Evolutionary conservation across 2,329 filamentous ascomycete genomes (phyloP).

Genomic region (Dothistroma septosporum): DNA sequence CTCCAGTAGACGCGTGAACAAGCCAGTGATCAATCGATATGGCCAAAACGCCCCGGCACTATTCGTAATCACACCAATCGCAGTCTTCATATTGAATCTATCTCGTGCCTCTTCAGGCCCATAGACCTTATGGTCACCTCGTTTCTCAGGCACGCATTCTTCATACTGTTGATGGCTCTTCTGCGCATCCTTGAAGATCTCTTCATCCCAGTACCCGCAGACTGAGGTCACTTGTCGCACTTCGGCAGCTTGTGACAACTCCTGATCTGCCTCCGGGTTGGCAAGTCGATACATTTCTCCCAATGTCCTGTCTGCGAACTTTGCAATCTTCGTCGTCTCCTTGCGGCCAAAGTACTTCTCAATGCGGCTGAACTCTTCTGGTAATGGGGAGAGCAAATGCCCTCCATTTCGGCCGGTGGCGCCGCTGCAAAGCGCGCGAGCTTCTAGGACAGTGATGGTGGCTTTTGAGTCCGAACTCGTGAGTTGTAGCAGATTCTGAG

Average conservation of each 20-base stretch:
- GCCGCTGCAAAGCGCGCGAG: constrained; percentile 13
- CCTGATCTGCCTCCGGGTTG: constrained; percentile 8
- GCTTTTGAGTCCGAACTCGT: constrained; percentile 2
- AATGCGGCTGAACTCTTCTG: constrained; percentile 13
- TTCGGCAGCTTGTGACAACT: constrained; percentile 12
- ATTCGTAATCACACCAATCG: constrained; percentile 17
- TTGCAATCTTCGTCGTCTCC: constrained; percentile 16
- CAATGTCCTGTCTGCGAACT: constrained; percentile 19
- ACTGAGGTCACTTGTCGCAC: constrained; percentile 14
- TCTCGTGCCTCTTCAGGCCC: constrained; percentile 13
- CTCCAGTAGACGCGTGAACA: constrained; percentile 15
- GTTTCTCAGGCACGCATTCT: constrained; percentile 15
- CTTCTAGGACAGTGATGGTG: constrained; percentile 18
- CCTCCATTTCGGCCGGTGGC: constrained; percentile 23
- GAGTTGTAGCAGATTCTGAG: constrained; percentile 14
- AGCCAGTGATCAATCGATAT: constrained; percentile 19
- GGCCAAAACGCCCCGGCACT: constrained; percentile 24
- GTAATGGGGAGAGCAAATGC: constrained; percentile 17
- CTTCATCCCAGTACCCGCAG: constrained; percentile 13
- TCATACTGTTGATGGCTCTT: constrained; percentile 13
- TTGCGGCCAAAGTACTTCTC: constrained; percentile 15
- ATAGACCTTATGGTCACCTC: constrained; percentile 11
- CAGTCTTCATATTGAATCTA: constrained; percentile 19
- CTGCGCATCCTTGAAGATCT: constrained; percentile 15
- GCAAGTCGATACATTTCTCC: constrained; percentile 15